Conservation (phyloP, 2,329 filamentous ascomycete genomes). For the Colletotrichum costaricense region DNA sequence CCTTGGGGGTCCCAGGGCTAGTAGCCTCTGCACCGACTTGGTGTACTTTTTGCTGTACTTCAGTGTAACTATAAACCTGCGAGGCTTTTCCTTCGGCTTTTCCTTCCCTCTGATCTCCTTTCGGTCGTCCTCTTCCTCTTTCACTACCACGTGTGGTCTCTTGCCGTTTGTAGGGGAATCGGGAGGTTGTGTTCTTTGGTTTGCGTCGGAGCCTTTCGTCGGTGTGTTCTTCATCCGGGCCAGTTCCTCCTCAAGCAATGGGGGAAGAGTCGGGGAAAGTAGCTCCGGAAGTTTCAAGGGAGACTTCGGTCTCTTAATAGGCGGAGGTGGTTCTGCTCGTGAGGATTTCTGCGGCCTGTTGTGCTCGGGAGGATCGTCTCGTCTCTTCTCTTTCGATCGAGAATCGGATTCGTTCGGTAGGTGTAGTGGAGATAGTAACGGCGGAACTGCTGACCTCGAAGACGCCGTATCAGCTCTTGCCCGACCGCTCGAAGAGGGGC, state of each 20-base stretch:
- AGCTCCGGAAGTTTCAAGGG: conserved; percentile 58
- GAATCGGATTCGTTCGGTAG: conserved; percentile 51
- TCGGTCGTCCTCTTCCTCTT: conserved; percentile 47
- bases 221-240: conserved; percentile 47
- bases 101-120: conserved; percentile 41
- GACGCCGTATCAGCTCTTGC: conserved; percentile 50
- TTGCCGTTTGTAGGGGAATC: conserved; percentile 49
- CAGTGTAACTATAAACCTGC: conserved; percentile 55
- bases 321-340: conserved; percentile 40
- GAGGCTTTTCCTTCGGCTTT: conserved; percentile 34
- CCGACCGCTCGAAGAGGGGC: conserved; percentile 46
- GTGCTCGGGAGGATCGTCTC: conserved; percentile 37
- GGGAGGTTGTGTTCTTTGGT: conserved; percentile 41
- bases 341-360: conserved; percentile 9
- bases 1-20: conserved; percentile 53
- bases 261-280: conserved; percentile 67
- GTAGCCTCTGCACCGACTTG: conserved; percentile 57
- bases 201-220: conserved; percentile 36
- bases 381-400: conserved; percentile 42
- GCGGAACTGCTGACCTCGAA: conserved; percentile 58
- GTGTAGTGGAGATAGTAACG: conserved; percentile 63
- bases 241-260: conserved; percentile 61
- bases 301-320: conserved; percentile 51
- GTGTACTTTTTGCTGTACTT: conserved; percentile 60
- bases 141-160: conserved; percentile 36